A percentile compares a stretch with the other conserved stretches of the same genome.
Evolutionary conservation across 805 yeast species (phyloP).

Genomic region (Lachancea waltii): DNA sequence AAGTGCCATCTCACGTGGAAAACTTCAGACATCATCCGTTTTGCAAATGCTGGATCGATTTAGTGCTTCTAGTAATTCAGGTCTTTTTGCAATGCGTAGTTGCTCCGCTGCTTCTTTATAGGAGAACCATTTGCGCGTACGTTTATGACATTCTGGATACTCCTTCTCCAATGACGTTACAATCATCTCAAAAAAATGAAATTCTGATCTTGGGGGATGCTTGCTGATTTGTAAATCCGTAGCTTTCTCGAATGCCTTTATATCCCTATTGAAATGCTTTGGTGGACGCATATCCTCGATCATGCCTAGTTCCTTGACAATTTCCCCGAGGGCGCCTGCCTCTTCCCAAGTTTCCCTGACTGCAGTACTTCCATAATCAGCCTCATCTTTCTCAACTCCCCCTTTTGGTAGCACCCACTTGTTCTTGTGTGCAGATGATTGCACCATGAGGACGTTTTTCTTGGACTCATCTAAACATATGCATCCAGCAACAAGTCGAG

Average conservation of each 20-base stretch:
- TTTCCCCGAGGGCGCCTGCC: constrained; percentile 76
- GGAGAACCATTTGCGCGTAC: constrained; percentile 72
- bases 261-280: constrained; percentile 36
- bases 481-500: constrained; percentile 91
- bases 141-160: constrained; percentile 69
- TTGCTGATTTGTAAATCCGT: constrained; percentile 25
- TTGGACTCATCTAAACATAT: constrained; percentile 56
- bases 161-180: constrained; percentile 46
- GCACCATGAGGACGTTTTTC: constrained; percentile 66
- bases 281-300: constrained; percentile 57
- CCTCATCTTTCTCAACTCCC: constrained; percentile 84
- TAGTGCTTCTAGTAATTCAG: constrained; percentile 61
- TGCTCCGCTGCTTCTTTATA: constrained; percentile 62
- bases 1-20: not conserved
- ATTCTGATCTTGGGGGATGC: constrained; percentile 72
- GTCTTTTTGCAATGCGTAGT: constrained; percentile 49
- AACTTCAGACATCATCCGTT: not conserved
- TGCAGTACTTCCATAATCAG: constrained; percentile 45
- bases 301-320: constrained; percentile 51
- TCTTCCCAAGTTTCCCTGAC: constrained; percentile 96
- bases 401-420: constrained; percentile 94
- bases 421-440: constrained; percentile 61
- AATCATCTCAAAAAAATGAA: constrained; percentile 76
- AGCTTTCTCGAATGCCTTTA: constrained; percentile 16
- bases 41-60: constrained; percentile 44